A percentile compares a stretch with the other conserved stretches of the same genome.
Conservation (phyloP, 164 flowering plant genomes). For the Piper betle region DNA sequence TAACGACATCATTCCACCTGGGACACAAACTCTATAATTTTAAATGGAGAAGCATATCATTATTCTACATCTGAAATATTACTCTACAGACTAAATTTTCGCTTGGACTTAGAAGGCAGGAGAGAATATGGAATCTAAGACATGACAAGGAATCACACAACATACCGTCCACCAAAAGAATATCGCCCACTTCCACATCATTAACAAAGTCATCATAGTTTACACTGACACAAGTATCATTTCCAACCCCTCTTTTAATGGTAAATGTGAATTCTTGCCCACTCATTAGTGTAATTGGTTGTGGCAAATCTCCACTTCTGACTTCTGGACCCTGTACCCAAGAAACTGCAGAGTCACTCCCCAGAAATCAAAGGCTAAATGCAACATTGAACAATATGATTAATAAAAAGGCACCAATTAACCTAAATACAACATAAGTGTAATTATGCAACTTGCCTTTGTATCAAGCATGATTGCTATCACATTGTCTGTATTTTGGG, state of each 20-base stretch:
- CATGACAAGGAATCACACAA: neutral
- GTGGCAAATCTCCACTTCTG: slow-evolving; percentile 97
- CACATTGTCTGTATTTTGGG: slow-evolving; percentile 67
- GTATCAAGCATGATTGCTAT: slow-evolving; percentile 96
- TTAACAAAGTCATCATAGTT: slow-evolving; percentile 96
- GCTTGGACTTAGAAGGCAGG: neutral
- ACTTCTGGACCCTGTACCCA: slow-evolving; percentile 87
- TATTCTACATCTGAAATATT: neutral
- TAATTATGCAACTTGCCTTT: slow-evolving; percentile 33
- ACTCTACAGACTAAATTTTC: neutral
- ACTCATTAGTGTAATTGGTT: slow-evolving; percentile 51
- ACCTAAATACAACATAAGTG: neutral
- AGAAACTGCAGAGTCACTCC: neutral
- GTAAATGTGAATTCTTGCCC: slow-evolving; percentile 96
- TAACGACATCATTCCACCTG: slow-evolving; percentile 99
- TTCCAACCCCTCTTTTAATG: slow-evolving; percentile 83
- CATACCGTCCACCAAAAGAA: slow-evolving; percentile 98
- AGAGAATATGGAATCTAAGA: neutral
- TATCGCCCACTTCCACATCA: slow-evolving; percentile 94
- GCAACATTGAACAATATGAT: neutral
- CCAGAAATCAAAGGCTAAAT: neutral
- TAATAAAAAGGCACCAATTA: neutral
- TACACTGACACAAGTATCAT: slow-evolving; percentile 83
- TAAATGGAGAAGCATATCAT: no score
- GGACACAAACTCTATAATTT: neutral